phyloP scores from a whole-genome alignment of 2,329 filamentous ascomycete species.

The Plenodomus biglobosus region DNA sequence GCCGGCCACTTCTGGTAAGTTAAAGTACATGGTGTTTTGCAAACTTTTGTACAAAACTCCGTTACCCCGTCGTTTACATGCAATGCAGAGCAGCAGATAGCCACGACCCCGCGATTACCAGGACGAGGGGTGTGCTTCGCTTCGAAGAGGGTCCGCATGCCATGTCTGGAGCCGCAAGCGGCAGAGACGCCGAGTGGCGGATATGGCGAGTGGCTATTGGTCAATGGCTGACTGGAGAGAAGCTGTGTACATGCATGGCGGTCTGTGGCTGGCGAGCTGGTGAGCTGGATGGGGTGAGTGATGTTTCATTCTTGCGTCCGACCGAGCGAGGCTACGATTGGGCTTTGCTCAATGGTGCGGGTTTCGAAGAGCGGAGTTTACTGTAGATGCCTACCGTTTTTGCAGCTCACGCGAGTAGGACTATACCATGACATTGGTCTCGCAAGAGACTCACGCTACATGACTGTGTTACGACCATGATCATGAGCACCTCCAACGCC shows the following conservation, averaged over 20 bases:
- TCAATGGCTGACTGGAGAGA: slow-evolving; percentile 1
- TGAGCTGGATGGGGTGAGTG: background rate
- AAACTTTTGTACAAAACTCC: background rate
- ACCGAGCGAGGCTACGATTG: background rate
- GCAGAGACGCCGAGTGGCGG: slow-evolving; percentile 8
- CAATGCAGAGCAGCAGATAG: background rate
- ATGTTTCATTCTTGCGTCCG: background rate
- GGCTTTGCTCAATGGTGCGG: no score
- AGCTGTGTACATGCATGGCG: slow-evolving; percentile 4
- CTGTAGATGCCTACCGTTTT: background rate
- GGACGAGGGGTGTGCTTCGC: no score
- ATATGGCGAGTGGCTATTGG: slow-evolving; percentile 7
- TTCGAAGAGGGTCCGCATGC: no score
- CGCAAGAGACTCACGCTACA: no score
- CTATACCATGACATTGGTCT: no score
- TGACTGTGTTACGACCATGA: no score
- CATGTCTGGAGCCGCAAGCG: slow-evolving; percentile 31
- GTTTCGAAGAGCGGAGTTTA: no score
- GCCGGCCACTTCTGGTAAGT: no score
- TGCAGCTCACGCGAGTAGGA: background rate
- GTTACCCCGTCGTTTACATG: slow-evolving; percentile 3
- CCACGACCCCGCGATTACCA: slow-evolving; percentile 20
- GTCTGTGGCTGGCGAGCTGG: slow-evolving; percentile 10
- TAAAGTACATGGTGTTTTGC: background rate
- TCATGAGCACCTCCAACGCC: no score